Evolutionary conservation across 2,329 filamentous ascomycete species (phyloP).

Genomic region (Ascochyta fabae): DNA sequence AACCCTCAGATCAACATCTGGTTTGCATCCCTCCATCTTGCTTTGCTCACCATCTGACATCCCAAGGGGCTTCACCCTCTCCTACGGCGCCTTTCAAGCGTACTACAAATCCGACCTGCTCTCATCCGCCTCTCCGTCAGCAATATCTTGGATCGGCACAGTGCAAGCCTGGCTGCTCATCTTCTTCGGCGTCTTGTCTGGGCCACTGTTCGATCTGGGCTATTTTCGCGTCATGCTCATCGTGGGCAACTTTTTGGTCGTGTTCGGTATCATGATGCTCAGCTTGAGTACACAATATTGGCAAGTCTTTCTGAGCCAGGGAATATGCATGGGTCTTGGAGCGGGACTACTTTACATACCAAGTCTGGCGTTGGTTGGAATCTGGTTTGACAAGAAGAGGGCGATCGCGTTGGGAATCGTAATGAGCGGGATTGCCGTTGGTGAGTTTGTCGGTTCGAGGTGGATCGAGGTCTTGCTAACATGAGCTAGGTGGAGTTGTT

Average conservation of each 20-base stretch:
- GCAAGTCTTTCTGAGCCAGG: constrained; percentile 62
- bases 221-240: constrained; percentile 54
- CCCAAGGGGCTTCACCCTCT: constrained; percentile 50
- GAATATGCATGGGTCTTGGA: constrained; percentile 56
- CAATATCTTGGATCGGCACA: constrained; percentile 56
- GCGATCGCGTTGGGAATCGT: constrained; percentile 46
- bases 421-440: constrained; percentile 49
- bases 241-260: constrained; percentile 59
- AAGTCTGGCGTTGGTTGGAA: constrained; percentile 45
- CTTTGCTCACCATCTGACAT: neutral
- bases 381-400: constrained; percentile 45
- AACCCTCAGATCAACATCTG: constrained; percentile 43
- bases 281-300: constrained; percentile 62
- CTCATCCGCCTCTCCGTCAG: constrained; percentile 39
- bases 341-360: constrained; percentile 48
- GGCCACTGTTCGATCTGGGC: constrained; percentile 56
- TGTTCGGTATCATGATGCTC: constrained; percentile 69
- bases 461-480: constrained; percentile 12
- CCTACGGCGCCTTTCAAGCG: constrained; percentile 53
- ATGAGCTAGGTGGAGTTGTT: constrained; percentile 38
- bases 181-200: constrained; percentile 58
- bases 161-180: constrained; percentile 58
- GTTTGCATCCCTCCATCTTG: constrained; percentile 18
- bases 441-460: constrained; percentile 23
- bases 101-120: constrained; percentile 55